These are phyloP conservation scores for Tolypocladium nubicola DNA, from an alignment of 2,329 filamentous ascomycete genomes.

Conservation along the genomic window DNA sequence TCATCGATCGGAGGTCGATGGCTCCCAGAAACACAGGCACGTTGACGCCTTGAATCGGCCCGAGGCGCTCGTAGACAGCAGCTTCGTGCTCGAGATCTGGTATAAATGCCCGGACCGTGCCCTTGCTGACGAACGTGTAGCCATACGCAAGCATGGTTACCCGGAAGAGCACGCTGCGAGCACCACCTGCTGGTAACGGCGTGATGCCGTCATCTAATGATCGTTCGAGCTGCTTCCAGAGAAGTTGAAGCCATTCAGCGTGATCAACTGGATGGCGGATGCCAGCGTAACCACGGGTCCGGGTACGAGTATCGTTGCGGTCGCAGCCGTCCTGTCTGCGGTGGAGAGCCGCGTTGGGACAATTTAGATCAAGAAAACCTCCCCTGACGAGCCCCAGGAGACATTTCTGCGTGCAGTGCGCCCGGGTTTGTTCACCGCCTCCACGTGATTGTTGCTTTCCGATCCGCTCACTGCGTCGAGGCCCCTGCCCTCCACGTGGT, in stretches of 20 bases:
- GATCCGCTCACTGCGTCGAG: conserved; percentile 9
- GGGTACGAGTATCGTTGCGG: no score
- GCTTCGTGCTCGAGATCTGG: conserved; percentile 23
- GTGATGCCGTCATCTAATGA: conserved; percentile 19
- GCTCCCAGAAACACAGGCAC: conserved; percentile 23
- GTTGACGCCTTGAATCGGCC: conserved; percentile 19
- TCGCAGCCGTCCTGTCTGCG: not conserved
- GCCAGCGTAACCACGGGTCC: no score
- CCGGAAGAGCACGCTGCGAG: conserved; percentile 26
- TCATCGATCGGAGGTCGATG: conserved; percentile 22
- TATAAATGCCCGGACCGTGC: conserved; percentile 21
- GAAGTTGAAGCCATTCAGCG: conserved; percentile 15
- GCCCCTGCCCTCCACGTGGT: not conserved
- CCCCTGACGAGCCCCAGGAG: conserved; percentile 19
- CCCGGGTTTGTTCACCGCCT: not conserved
- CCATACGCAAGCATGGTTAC: conserved; percentile 27
- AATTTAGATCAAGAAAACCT: conserved; percentile 18
- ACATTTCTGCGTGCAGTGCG: conserved; percentile 28
- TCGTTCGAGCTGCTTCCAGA: conserved; percentile 17
- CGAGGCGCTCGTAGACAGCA: conserved; percentile 19
- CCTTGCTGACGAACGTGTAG: conserved; percentile 33
- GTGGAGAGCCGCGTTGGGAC: conserved; percentile 24
- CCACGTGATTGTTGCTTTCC: conserved; percentile 2
- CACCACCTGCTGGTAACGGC: conserved; percentile 15
- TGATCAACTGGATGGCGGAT: conserved; percentile 14